A percentile compares a stretch with the other conserved stretches of the same genome.
Evolutionary conservation across 2,329 filamentous ascomycete genomes (phyloP).

Genomic region (Mycocentrospora acerina): DNA sequence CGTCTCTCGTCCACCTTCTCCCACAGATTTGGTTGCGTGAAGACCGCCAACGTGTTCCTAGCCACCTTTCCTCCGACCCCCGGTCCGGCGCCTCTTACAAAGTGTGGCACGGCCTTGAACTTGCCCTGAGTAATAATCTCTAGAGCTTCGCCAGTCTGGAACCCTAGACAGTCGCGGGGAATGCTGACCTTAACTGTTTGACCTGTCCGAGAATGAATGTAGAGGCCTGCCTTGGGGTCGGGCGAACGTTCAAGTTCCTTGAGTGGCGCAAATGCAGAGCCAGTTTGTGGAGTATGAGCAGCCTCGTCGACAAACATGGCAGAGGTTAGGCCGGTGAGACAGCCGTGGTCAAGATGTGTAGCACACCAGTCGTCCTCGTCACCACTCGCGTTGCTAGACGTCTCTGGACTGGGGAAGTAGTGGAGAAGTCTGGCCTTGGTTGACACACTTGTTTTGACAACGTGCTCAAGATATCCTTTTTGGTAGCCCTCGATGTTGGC

Average conservation of each 20-base stretch:
- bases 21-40: slow-evolving; percentile 91
- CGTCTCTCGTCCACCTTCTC: slow-evolving; percentile 72
- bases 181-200: slow-evolving; percentile 89
- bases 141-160: slow-evolving; percentile 91
- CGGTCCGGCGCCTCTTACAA: slow-evolving; percentile 74
- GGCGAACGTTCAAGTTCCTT: slow-evolving; percentile 74
- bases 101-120: slow-evolving; percentile 95
- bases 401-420: slow-evolving; percentile 69
- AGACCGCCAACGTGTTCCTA: slow-evolving; percentile 87
- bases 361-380: slow-evolving; percentile 94
- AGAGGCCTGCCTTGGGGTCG: slow-evolving; percentile 83
- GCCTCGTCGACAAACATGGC: slow-evolving; percentile 94
- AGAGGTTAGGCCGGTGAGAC: slow-evolving; percentile 87
- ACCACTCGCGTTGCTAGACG: slow-evolving; percentile 26
- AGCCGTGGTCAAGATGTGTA: slow-evolving; percentile 87
- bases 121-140: slow-evolving; percentile 87
- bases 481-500: slow-evolving; percentile 77
- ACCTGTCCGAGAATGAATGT: slow-evolving; percentile 84
- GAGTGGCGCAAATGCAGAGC: slow-evolving; percentile 52
- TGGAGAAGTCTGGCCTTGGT: slow-evolving; percentile 91
- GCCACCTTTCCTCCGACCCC: slow-evolving; percentile 50
- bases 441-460: slow-evolving; percentile 81
- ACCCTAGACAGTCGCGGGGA: slow-evolving; percentile 86
- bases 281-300: slow-evolving; percentile 37
- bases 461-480: slow-evolving; percentile 76